phyloP scores from a whole-genome alignment of 2,329 filamentous ascomycete genomes.

The Pseudogymnoascus sp. region DNA sequence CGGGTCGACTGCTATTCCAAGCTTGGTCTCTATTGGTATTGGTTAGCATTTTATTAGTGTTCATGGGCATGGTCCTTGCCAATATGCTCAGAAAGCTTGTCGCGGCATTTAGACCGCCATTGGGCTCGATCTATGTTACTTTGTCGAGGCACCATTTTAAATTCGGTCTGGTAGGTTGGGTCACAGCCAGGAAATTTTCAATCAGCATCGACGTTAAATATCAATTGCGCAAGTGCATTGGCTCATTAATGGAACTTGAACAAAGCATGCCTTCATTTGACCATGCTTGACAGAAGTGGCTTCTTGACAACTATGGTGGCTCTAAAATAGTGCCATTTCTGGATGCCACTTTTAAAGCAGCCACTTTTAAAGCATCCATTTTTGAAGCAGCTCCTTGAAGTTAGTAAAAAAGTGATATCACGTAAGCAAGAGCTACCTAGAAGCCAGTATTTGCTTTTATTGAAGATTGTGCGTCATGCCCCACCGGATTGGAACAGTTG shows the following conservation, averaged over 20 bases:
- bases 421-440: not conserved
- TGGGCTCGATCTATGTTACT: not conserved
- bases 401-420: no score
- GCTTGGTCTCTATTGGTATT: not conserved
- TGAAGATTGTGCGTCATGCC: not conserved
- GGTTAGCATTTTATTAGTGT: not conserved
- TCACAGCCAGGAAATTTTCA: not conserved
- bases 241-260: not conserved
- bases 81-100: not conserved
- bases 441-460: not conserved
- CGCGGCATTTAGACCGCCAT: not conserved
- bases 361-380: no score
- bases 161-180: not conserved
- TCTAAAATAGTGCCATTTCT: not conserved
- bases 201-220: not conserved
- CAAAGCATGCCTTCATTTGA: not conserved
- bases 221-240: not conserved
- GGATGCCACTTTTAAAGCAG: not conserved
- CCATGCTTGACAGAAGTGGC: not conserved
- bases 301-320: no score
- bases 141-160: not conserved
- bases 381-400: no score
- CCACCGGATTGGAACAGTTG: not conserved
- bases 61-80: not conserved
- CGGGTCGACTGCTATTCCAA: not conserved